Conservation (phyloP, 2,329 filamentous ascomycete species). For the Orbilia quercus region DNA sequence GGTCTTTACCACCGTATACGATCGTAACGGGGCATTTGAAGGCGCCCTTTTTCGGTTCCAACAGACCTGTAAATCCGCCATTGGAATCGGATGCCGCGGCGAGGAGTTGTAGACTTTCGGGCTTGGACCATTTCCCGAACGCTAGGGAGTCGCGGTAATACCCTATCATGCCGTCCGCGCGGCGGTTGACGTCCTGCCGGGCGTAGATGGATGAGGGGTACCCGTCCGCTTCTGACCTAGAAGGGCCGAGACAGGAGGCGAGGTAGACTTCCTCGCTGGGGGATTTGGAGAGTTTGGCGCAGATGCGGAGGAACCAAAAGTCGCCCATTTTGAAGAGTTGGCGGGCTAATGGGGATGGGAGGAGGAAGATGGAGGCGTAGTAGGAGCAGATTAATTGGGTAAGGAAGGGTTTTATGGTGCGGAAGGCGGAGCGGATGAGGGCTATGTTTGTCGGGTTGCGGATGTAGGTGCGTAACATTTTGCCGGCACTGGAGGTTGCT, state of each 20-base stretch:
- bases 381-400: slow-evolving; percentile 44
- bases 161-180: slow-evolving; percentile 40
- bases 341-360: slow-evolving; percentile 39
- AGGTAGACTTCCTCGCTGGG: slow-evolving; percentile 41
- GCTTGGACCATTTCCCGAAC: slow-evolving; percentile 38
- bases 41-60: slow-evolving; percentile 32
- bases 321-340: slow-evolving; percentile 48
- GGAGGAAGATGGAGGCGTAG: slow-evolving; percentile 40
- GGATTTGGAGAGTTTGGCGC: slow-evolving; percentile 23
- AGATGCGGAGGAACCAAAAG: slow-evolving; percentile 45
- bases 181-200: slow-evolving; percentile 34
- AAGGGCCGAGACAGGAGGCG: slow-evolving; percentile 36
- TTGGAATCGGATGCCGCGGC: slow-evolving; percentile 25
- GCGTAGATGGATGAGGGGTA: slow-evolving; percentile 35
- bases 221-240: slow-evolving; percentile 31
- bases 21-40: slow-evolving; percentile 51
- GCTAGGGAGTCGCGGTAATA: slow-evolving; percentile 52
- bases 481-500: slow-evolving; percentile 43
- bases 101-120: slow-evolving; percentile 36
- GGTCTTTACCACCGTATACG: slow-evolving; percentile 31
- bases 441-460: slow-evolving; percentile 41
- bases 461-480: slow-evolving; percentile 41
- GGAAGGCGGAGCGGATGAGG: slow-evolving; percentile 49
- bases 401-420: slow-evolving; percentile 26
- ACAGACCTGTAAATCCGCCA: slow-evolving; percentile 35